Evolutionary conservation across 805 yeast genomes (phyloP), one percentile per base, ranked within the genome.

Genomic region (Hanseniaspora lindneri): DNA sequence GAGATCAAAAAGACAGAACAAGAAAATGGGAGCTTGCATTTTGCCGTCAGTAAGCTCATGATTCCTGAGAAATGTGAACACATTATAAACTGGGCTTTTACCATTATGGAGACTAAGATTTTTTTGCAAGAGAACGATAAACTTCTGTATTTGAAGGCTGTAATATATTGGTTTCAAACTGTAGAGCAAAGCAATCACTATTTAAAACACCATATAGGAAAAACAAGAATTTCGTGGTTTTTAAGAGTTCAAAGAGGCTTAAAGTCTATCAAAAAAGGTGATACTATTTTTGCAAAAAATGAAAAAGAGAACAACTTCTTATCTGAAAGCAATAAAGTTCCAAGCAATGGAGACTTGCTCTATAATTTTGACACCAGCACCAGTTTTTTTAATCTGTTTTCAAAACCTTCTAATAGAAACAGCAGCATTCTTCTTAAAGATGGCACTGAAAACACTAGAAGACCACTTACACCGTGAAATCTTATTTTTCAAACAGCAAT

Each of bases 111-210:
- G 14, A 83, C 79, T 24, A 80, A 74, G 57, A 83, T 83, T 48
- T 72, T 77, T 9, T 71, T 76, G 36, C 77, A 76, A 58, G 83
- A 39, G 14, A 49, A 78, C 53, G 72, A 77, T 9, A 77, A 73
- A 44, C 64, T 79, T 58, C 76, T 82, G 1, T 60, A 71, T 51
- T 60, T 71, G 60, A 79, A 72, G 62, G 74, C 75, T 21, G 60
- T 61, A 49, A 65, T 71, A 41, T 67, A 83, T 58, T 75, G 78
- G 39, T 67, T 77, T 14, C 57, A 83, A 53, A 74, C 77, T 49
- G 82, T 83, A 14, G 83, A 79, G 59, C 83, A 83, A 11, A 83
- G 83, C 2, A 83, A 77, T 64, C 83, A 77, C 59, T 79, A 79
- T 3, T 81, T 78, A 58, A 62, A 75, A 58, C 63, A 64, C 52